phyloP scores from a whole-genome alignment of 495 filamentous ascomycete species.

The Aspergillus asperescens region DNA sequence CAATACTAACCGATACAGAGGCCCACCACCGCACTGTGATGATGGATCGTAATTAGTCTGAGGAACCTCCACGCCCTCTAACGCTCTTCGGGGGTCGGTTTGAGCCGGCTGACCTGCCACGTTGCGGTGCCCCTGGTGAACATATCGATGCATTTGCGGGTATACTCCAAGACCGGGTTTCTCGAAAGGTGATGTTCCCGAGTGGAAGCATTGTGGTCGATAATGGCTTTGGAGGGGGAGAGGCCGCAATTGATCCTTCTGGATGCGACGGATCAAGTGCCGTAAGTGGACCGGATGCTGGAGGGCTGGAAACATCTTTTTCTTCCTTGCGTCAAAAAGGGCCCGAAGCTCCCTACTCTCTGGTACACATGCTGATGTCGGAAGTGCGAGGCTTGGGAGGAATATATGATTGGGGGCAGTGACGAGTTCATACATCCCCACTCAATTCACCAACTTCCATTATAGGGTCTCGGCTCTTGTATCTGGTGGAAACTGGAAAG shows the following conservation, averaged over 20 bases:
- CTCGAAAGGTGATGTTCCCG: not conserved
- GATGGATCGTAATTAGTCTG: not conserved
- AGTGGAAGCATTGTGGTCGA: not conserved
- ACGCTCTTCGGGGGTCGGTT: not conserved
- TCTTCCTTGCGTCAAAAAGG: not conserved
- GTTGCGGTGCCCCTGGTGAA: not conserved
- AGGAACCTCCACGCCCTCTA: too few relatives aligned
- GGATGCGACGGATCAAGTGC: not conserved
- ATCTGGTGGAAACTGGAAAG: too few relatives aligned
- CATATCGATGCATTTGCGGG: not conserved
- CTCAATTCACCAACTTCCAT: not conserved
- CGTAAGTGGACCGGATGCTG: not conserved
- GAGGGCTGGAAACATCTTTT: not conserved
- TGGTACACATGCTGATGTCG: too few relatives aligned
- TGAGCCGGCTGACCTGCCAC: not conserved
- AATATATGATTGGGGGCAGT: not conserved
- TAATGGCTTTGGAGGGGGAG: not conserved
- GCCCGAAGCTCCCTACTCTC: too few relatives aligned
- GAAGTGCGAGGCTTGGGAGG: not conserved
- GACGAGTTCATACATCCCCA: not conserved
- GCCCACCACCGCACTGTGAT: not conserved
- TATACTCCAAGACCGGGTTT: not conserved
- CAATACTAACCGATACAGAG: slow-evolving; percentile 1
- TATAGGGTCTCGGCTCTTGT: too few relatives aligned
- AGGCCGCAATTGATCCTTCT: not conserved